phyloP scores from a whole-genome alignment of 306 rosid species.

The Citrullus colocynthis region DNA sequence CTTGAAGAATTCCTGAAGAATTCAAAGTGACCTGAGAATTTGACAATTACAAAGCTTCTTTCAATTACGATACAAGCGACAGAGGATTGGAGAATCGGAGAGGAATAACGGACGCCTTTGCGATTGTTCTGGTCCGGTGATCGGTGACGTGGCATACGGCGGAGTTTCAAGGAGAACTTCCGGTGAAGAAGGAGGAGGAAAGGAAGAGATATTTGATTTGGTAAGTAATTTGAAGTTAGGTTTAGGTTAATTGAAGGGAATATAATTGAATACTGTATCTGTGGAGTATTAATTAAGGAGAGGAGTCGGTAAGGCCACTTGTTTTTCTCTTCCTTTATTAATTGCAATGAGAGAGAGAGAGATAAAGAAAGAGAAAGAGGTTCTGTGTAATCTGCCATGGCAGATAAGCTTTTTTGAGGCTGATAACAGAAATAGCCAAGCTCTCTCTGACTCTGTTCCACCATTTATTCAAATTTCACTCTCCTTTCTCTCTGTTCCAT shows the following conservation, averaged over 20 bases:
- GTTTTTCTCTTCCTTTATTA: slow-evolving; percentile 3
- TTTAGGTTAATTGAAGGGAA: neutral
- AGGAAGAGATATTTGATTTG: neutral
- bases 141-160: neutral
- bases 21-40: neutral
- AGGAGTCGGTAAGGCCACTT: neutral
- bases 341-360: slow-evolving; percentile 3
- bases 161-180: neutral
- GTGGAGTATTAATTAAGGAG: neutral
- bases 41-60: neutral
- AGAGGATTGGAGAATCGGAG: neutral
- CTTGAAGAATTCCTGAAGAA: neutral
- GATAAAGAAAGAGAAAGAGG: neutral
- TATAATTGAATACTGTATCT: neutral
- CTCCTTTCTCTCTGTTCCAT: slow-evolving; percentile 1
- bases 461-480: neutral
- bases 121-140: neutral
- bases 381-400: slow-evolving; percentile 1
- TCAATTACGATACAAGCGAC: neutral
- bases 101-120: neutral
- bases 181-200: neutral
- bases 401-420: neutral
- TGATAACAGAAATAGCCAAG: slow-evolving; percentile 1
- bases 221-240: neutral
- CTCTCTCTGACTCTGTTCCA: neutral